phyloP scores from a whole-genome alignment of 495 filamentous ascomycete genomes.

The Jackrogersella minutella region DNA sequence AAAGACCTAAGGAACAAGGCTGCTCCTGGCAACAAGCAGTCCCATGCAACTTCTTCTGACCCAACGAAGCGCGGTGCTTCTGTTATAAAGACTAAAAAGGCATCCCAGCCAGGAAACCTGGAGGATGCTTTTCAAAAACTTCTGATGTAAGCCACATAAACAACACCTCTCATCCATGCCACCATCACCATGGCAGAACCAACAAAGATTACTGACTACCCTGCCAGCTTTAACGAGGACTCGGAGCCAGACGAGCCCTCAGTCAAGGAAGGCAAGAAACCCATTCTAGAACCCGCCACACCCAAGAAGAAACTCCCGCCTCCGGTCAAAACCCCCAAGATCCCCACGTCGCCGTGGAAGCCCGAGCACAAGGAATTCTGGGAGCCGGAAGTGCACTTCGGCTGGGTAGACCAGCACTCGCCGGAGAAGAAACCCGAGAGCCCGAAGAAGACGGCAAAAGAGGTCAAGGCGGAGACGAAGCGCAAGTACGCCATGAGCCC shows the following conservation, averaged over 20 bases:
- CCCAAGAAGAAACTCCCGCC: constrained; percentile 45
- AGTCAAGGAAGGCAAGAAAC: constrained; percentile 24
- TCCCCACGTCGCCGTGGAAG: constrained; percentile 59
- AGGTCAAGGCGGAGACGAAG: constrained; percentile 21
- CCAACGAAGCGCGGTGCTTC: constrained; percentile 13
- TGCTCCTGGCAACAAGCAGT: constrained; percentile 10
- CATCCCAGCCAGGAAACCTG: constrained; percentile 24
- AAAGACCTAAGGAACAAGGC: constrained; percentile 28
- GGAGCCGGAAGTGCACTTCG: constrained; percentile 75
- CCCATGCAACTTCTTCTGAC: constrained; percentile 12
- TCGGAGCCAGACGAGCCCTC: constrained; percentile 28
- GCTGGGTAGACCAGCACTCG: constrained; percentile 84
- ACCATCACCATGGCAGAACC: not conserved
- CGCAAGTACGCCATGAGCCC: constrained; percentile 37
- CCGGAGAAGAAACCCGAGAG: constrained; percentile 63
- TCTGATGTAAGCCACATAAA: constrained; percentile 36
- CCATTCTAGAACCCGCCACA: constrained; percentile 42
- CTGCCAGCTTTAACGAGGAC: constrained; percentile 37
- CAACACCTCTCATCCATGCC: not conserved
- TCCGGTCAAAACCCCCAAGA: constrained; percentile 48
- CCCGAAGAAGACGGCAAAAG: constrained; percentile 37
- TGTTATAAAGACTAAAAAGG: constrained; percentile 8
- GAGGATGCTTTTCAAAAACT: constrained; percentile 45
- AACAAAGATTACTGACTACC: constrained; percentile 20
- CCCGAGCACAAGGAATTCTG: constrained; percentile 83